Evolutionary conservation across 495 filamentous ascomycete genomes (phyloP).

Genomic region (Neurospora africana): DNA sequence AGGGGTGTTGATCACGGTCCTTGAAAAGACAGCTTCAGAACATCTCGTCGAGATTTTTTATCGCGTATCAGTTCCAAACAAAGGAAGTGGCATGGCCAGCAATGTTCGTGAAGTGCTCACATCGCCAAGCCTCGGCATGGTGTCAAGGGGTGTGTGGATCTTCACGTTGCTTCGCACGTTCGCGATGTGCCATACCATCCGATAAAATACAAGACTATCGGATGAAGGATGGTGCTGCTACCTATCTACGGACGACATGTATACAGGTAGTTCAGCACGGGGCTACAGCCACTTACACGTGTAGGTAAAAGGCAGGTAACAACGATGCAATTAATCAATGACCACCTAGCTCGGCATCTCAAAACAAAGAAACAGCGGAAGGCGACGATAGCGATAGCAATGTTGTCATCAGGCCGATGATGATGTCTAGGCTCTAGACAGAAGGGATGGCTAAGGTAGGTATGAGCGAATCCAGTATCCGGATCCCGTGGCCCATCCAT

Average conservation of each 20-base stretch:
- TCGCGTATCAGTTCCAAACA: not conserved
- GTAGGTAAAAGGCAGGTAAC: not conserved
- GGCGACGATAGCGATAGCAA: not conserved
- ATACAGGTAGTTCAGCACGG: not conserved
- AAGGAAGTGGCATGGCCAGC: not conserved
- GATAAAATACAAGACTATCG: not conserved
- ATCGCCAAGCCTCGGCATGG: not conserved
- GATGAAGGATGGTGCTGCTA: not conserved
- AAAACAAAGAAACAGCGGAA: not conserved
- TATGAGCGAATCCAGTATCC: not conserved
- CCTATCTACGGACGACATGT: not conserved
- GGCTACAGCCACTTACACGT: not conserved
- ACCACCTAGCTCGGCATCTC: not conserved
- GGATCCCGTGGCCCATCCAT: not conserved
- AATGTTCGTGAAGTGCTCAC: not conserved
- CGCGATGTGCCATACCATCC: not conserved
- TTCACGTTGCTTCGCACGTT: not conserved
- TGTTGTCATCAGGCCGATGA: not conserved
- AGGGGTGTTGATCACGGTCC: not conserved
- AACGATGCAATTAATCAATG: not conserved
- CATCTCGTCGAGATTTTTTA: not conserved
- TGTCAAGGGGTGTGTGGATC: not conserved
- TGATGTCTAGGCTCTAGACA: not conserved
- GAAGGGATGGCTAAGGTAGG: not conserved
- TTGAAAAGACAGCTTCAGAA: not conserved